These are phyloP conservation scores for Chloromonas sp. DNA, from an alignment of 163 green algal genomes.

Conservation along the genomic window DNA sequence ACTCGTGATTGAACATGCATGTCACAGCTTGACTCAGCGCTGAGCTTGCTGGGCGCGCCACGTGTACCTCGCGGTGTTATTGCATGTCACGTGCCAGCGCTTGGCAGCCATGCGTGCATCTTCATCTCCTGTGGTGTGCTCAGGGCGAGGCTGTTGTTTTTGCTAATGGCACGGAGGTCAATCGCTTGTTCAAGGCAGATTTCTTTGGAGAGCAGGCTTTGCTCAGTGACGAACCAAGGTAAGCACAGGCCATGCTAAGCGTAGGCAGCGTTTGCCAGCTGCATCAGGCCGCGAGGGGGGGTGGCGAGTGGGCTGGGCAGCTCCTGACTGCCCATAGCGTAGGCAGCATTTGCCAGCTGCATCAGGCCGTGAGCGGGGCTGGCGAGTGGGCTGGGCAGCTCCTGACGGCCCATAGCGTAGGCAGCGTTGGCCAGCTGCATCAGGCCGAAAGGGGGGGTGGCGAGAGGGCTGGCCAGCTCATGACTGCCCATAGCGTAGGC, in stretches of 20 bases:
- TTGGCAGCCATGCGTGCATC: background rate
- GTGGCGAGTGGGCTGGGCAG: background rate
- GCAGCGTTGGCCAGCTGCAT: background rate
- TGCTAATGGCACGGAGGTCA: conserved; percentile 60
- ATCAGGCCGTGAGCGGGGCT: background rate
- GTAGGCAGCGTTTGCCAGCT: background rate
- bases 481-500: too few relatives aligned
- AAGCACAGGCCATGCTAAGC: background rate
- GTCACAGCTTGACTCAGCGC: background rate
- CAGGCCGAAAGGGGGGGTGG: too few relatives aligned
- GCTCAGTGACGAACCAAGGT: conserved; percentile 65
- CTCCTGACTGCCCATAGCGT: background rate
- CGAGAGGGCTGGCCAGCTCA: too few relatives aligned
- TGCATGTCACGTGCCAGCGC: background rate
- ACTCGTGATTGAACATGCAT: background rate
- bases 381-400: background rate
- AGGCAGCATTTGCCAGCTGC: background rate
- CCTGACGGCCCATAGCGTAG: background rate
- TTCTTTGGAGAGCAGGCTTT: conserved; percentile 90
- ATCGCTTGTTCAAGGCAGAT: conserved; percentile 83
- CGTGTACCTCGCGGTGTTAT: background rate
- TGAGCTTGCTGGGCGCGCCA: background rate
- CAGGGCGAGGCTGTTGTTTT: conserved; percentile 44
- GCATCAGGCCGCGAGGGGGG: background rate
- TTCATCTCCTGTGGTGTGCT: background rate